Evolutionary conservation across 2,329 filamentous ascomycete genomes (phyloP).

Genomic region (Cercospora berteroae): DNA sequence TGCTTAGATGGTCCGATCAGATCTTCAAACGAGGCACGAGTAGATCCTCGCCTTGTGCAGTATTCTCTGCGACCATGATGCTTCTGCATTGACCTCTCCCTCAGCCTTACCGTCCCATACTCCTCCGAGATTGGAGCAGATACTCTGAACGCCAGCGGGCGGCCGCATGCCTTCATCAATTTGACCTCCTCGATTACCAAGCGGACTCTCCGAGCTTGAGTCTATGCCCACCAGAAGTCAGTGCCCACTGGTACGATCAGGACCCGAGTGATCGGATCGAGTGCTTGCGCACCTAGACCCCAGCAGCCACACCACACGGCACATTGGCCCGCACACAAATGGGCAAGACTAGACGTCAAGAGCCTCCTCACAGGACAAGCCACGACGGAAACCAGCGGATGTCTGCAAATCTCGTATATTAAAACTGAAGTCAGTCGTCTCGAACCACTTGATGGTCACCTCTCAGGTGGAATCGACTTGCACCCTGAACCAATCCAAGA

Average conservation of each 20-base stretch:
- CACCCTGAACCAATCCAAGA: not conserved
- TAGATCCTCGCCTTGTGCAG: slow-evolving; percentile 11
- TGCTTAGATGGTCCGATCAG: not conserved
- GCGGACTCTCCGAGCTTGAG: not conserved
- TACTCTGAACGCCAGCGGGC: slow-evolving; percentile 1
- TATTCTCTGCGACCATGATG: slow-evolving; percentile 2
- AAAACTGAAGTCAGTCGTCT: not conserved
- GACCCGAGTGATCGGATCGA: not conserved
- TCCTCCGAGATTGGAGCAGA: slow-evolving; percentile 7
- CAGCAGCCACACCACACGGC: not conserved
- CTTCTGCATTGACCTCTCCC: not conserved
- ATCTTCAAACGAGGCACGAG: not conserved
- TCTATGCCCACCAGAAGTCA: not conserved
- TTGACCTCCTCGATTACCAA: not conserved
- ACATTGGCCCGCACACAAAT: not conserved
- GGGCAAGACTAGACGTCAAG: not conserved
- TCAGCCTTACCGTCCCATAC: not conserved
- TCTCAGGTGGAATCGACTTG: not conserved
- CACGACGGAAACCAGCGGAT: slow-evolving; percentile 1
- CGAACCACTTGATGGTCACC: not conserved
- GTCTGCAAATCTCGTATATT: slow-evolving; percentile 6
- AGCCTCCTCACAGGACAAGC: not conserved
- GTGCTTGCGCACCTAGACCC: not conserved
- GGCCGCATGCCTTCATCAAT: slow-evolving; percentile 13
- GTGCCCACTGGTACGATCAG: not conserved